Evolutionary conservation across 345 rosid genomes (phyloP).

Genomic region (Stellera chamaejasme): DNA sequence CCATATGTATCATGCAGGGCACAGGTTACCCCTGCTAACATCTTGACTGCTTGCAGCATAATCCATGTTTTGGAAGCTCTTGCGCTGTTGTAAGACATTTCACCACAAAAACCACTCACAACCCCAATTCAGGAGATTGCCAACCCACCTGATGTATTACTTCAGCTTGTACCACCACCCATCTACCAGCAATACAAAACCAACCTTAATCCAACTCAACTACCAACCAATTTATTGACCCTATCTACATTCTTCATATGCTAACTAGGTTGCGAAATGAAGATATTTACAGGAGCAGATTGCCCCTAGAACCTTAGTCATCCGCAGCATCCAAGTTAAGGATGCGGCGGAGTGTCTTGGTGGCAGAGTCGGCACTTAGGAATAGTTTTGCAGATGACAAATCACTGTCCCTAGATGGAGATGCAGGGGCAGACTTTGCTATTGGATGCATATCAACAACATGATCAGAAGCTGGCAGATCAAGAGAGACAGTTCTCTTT

Average conservation of each 20-base stretch:
- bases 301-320: conserved; percentile 39
- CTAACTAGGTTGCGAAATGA: conserved; percentile 21
- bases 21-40: conserved; percentile 3
- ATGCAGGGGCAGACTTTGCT: conserved; percentile 82
- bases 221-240: conserved; percentile 34
- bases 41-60: conserved; percentile 17
- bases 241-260: conserved; percentile 46
- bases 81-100: conserved; percentile 16
- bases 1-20: conserved; percentile 12
- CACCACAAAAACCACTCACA: conserved; percentile 20
- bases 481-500: conserved; percentile 57
- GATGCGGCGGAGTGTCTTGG: conserved; percentile 83
- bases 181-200: conserved; percentile 17
- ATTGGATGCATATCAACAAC: conserved; percentile 29
- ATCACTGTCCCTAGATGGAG: conserved; percentile 58
- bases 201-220: conserved; percentile 26
- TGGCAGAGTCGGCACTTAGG: conserved; percentile 63
- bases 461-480: conserved; percentile 33
- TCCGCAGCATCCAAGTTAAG: conserved; percentile 72
- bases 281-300: conserved; percentile 39
- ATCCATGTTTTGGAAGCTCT: conserved; percentile 7
- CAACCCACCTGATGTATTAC: conserved; percentile 26
- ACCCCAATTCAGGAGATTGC: conserved; percentile 21
- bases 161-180: conserved; percentile 22
- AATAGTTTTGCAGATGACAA: conserved; percentile 35